These are phyloP conservation scores for Fusarium globosum DNA, from an alignment of 2,329 filamentous ascomycete genomes.

Conservation along the genomic window DNA sequence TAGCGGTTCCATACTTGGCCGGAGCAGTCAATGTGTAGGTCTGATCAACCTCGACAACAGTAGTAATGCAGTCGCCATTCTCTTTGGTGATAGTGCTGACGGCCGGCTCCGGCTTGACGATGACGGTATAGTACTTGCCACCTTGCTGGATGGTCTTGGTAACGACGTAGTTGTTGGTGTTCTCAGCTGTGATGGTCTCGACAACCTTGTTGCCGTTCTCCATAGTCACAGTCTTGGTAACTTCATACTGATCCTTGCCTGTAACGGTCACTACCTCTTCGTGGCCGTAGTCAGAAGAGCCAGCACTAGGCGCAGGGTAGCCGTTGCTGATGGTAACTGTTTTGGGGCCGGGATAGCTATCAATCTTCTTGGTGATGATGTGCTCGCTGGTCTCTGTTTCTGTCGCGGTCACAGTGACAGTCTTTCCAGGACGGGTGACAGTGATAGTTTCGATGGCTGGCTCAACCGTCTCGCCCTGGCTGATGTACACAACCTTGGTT, in stretches of 20 bases:
- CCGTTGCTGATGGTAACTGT: conserved; percentile 27
- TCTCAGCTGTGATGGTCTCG: conserved; percentile 32
- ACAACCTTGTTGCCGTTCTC: conserved; percentile 25
- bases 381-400: conserved; percentile 35
- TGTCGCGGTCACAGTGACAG: conserved; percentile 41
- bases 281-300: no score
- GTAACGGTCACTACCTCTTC: conserved; percentile 26
- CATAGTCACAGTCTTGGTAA: conserved; percentile 26
- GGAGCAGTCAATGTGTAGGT: conserved; percentile 42
- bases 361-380: conserved; percentile 38
- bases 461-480: conserved; percentile 29
- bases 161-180: conserved; percentile 24
- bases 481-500: conserved; percentile 36
- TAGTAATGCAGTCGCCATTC: conserved; percentile 33
- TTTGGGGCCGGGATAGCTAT: conserved; percentile 30
- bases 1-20: conserved; percentile 40
- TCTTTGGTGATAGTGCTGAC: conserved; percentile 34
- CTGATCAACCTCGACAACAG: conserved; percentile 26
- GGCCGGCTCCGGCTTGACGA: conserved; percentile 31
- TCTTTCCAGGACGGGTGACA: conserved; percentile 39
- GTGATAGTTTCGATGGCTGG: conserved; percentile 45
- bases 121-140: conserved; percentile 38
- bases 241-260: neutral
- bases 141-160: conserved; percentile 42
- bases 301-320: no score